phyloP scores from a whole-genome alignment of 805 yeast genomes.

The Saturnispora serradocipensis region DNA sequence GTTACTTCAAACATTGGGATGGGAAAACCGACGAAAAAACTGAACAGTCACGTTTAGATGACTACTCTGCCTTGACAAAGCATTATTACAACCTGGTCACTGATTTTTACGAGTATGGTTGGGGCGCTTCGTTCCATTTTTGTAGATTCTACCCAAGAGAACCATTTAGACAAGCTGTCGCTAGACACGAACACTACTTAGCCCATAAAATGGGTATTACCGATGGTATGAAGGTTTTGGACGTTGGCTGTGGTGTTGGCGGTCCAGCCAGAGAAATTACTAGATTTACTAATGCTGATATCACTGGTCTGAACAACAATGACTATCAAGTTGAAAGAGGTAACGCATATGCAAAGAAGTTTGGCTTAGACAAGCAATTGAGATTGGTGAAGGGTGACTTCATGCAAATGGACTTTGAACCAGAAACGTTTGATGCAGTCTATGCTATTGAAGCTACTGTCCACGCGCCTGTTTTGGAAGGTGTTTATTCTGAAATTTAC shows the following conservation, averaged over 20 bases:
- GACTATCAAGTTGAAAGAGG: constrained; percentile 96
- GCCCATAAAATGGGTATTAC: constrained; percentile 78
- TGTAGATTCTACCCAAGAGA: constrained; percentile 91
- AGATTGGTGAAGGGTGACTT: constrained; percentile 93
- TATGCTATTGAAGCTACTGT: constrained; percentile 98
- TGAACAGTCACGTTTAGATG: constrained; percentile 63
- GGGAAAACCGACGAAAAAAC: constrained; percentile 71
- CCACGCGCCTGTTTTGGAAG: constrained; percentile 93
- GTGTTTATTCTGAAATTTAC: constrained; percentile 90
- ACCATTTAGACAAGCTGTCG: constrained; percentile 87
- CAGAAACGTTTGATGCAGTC: constrained; percentile 86
- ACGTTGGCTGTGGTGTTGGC: constrained; percentile 99
- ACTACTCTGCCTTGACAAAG: constrained; percentile 85
- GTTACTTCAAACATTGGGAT: constrained; percentile 96
- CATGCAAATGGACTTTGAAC: constrained; percentile 97
- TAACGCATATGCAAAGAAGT: constrained; percentile 61
- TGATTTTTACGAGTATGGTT: constrained; percentile 97
- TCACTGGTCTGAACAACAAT: constrained; percentile 91
- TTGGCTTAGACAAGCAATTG: constrained; percentile 62
- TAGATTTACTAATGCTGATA: constrained; percentile 77
- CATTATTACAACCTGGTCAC: constrained; percentile 96
- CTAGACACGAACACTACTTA: constrained; percentile 93
- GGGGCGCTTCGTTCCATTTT: constrained; percentile 99
- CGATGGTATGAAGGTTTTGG: constrained; percentile 80
- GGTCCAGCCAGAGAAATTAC: constrained; percentile 97